Base-by-base conservation (phyloP, 805 yeast species). In the Candida sakaeoensis region DNA sequence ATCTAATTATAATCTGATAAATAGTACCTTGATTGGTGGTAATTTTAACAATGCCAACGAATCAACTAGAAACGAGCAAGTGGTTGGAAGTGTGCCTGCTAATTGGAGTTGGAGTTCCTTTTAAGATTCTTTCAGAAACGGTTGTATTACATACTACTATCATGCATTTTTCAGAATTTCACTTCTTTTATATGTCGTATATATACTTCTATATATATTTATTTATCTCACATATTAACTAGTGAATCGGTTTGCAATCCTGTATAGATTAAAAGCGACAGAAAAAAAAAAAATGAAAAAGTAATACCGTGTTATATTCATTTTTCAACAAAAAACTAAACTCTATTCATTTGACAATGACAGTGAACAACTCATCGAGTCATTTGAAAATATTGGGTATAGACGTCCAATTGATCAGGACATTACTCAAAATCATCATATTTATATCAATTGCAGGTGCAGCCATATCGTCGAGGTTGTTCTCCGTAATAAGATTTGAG, bases 401-500 rank as follows among this genome's bases (percentile, higher is more conserved):
- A 45, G 51, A 55, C 37, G 51, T 68, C 37, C 65, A 60, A 32
- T 64, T 72, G 18, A 56, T 66, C 40, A 60, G 65, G 49, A 48
- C 70, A 46, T 60, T 84, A 35, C 67, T 90, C 48, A 78, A 79
- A 54, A 75, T 79, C 39, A 64, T 77, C 38, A 87, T 88, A 46
- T 80, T 90, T 56, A 62, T 83, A 36, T 73, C 85, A 31, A 79
- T 91, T 42, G 87, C 95, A 18, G 90, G 88, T 23, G 98, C 98
- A 2, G 95, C 97, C 18, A 75, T 93, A 37, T 81, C 95, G 37
- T 82, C 95, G 46, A 80, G 99, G 55, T 73, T 93, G 55, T 93
- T 93, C 63, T 86, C 97, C n/a, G 98, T 93, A 47, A 85, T 95
- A 45, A 77, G 97, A 48, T 93, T 89, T 58, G 99, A 93, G 66